These are phyloP conservation scores for Aureobasidium sp. DNA, from an alignment of 2,329 filamentous ascomycete genomes.

Conservation along the genomic window DNA sequence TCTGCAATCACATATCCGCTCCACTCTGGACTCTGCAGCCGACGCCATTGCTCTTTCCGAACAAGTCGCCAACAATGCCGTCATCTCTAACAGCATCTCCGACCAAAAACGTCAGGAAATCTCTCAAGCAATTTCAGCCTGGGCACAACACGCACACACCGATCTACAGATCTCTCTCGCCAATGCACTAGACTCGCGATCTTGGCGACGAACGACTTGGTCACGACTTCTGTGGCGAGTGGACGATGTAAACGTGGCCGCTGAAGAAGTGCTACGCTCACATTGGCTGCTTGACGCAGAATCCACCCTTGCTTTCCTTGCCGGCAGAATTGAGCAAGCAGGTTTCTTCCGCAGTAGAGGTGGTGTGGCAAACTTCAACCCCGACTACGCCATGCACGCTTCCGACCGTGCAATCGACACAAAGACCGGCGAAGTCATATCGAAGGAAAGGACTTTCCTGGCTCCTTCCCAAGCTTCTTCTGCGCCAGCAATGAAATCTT, in stretches of 20 bases:
- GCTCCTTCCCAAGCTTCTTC: conserved; percentile 11
- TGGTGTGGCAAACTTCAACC: conserved; percentile 7
- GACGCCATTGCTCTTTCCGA: conserved; percentile 42
- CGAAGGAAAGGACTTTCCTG: conserved; percentile 20
- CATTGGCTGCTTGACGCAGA: conserved; percentile 73
- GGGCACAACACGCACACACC: conserved; percentile 72
- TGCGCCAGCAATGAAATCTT: conserved; percentile 15
- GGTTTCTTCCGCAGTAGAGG: conserved; percentile 34
- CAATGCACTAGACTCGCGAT: conserved; percentile 62
- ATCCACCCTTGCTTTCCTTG: conserved; percentile 71
- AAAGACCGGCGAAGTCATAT: not conserved
- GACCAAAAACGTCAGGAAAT: conserved; percentile 43
- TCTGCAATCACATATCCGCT: conserved; percentile 57
- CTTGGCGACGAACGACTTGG: conserved; percentile 79
- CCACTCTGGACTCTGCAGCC: conserved; percentile 52
- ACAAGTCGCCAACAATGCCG: conserved; percentile 32
- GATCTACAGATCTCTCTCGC: conserved; percentile 78
- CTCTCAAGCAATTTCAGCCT: conserved; percentile 53
- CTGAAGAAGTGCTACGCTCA: conserved; percentile 66
- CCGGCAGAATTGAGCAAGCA: conserved; percentile 64
- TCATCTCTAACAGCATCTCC: conserved; percentile 30
- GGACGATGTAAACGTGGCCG: conserved; percentile 81
- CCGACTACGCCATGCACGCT: conserved; percentile 7
- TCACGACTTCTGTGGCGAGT: conserved; percentile 95
- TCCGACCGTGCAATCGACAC: conserved; percentile 3